These are phyloP conservation scores for Trichoderma koningii DNA, from an alignment of 2,329 filamentous ascomycete genomes.

Conservation along the genomic window DNA sequence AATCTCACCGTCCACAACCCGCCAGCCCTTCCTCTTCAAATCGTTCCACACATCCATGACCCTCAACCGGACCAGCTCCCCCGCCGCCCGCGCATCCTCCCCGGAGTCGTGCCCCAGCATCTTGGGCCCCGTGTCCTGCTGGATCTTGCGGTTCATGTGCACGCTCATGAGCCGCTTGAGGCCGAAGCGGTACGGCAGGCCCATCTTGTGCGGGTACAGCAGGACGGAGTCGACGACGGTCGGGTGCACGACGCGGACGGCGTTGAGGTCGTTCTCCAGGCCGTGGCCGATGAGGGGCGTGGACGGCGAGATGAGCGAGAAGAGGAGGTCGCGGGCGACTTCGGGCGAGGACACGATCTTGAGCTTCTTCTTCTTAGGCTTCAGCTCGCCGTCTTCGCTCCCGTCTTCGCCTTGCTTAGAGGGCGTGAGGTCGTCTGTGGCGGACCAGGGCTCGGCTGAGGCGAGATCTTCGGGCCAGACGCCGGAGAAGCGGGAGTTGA, in stretches of 20 bases:
- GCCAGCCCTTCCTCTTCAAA: conserved; percentile 70
- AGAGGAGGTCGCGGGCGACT: conserved; percentile 74
- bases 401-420: conserved; percentile 34
- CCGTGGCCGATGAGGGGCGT: conserved; percentile 92
- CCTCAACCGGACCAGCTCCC: conserved; percentile 76
- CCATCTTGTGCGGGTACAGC: conserved; percentile 75
- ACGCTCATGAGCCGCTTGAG: conserved; percentile 73
- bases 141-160: conserved; percentile 76
- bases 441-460: conserved; percentile 61
- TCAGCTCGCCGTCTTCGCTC: conserved; percentile 37
- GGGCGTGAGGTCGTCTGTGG: conserved; percentile 32
- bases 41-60: conserved; percentile 69
- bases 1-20: conserved; percentile 52
- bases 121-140: conserved; percentile 60
- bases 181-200: conserved; percentile 74
- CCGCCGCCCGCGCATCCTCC: conserved; percentile 87
- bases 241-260: conserved; percentile 79
- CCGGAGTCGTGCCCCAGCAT: conserved; percentile 80
- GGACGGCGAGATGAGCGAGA: conserved; percentile 69
- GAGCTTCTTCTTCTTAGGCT: conserved; percentile 49
- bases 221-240: conserved; percentile 83
- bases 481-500: conserved; percentile 91
- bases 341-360: conserved; percentile 75
- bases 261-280: conserved; percentile 92
- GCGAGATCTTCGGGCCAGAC: conserved; percentile 77